A percentile compares a stretch with the other conserved stretches of the same genome.
Evolutionary conservation across 768 basidiomycete genomes (phyloP).

Genomic region (Austroboletus eburneus): DNA sequence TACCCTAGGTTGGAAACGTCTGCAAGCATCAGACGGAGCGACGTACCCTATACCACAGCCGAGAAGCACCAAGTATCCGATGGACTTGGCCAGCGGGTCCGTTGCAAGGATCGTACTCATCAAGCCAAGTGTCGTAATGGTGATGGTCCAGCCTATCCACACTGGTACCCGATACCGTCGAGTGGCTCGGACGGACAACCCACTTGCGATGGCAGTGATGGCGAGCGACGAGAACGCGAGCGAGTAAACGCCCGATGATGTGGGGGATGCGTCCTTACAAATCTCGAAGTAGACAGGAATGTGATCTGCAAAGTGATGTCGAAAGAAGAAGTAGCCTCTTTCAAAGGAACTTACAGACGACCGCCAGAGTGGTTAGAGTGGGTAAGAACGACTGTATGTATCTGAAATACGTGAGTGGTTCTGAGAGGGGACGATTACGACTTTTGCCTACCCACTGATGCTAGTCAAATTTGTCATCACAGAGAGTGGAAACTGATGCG

Average conservation of each 20-base stretch:
- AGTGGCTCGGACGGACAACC: conserved; percentile 26
- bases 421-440: too few relatives aligned
- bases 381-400: conserved; percentile 26
- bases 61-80: conserved; percentile 11
- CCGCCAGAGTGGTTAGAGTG: conserved; percentile 12
- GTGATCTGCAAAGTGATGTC: conserved; percentile 30
- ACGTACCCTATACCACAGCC: conserved; percentile 6
- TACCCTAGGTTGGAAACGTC: not conserved
- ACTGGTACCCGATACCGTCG: conserved; percentile 33
- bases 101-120: conserved; percentile 28
- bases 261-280: conserved; percentile 32
- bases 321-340: not conserved
- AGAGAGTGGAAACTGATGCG: conserved; percentile 8
- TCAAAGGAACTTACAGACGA: conserved; percentile 18
- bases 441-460: conserved; percentile 21
- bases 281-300: conserved; percentile 43
- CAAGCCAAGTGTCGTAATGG: conserved; percentile 34
- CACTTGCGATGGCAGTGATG: conserved; percentile 30
- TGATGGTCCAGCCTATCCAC: conserved; percentile 31
- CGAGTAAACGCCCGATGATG: conserved; percentile 26
- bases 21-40: not conserved
- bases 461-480: conserved; percentile 28
- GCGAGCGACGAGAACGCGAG: conserved; percentile 21
- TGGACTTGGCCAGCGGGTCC: conserved; percentile 18
- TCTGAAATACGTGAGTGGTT: conserved; percentile 6